Evolutionary conservation across 306 rosid genomes (phyloP).

Genomic region (Prunus kanzakura): DNA sequence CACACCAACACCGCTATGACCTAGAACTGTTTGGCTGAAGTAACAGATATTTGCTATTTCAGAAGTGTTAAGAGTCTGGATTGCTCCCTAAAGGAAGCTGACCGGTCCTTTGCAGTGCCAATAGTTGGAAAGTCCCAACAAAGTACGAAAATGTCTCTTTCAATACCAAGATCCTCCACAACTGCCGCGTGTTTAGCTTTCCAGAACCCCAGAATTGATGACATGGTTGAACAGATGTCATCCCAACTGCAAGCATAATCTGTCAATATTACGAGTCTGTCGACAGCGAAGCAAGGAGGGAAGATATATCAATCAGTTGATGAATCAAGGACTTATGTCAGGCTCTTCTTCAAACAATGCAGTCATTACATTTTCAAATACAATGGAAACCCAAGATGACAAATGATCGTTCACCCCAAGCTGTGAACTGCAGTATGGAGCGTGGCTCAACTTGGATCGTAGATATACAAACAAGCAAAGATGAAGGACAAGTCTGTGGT

Average conservation of each 20-base stretch:
- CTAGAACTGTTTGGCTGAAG: conserved; percentile 66
- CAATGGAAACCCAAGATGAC: conserved; percentile 69
- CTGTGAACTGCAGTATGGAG: conserved; percentile 37
- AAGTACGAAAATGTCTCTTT: conserved; percentile 81
- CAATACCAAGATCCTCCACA: conserved; percentile 83
- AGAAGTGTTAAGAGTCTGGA: conserved; percentile 46
- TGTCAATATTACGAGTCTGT: conserved; percentile 37
- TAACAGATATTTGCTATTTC: conserved; percentile 58
- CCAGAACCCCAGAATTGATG: conserved; percentile 70
- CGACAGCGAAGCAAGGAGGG: conserved; percentile 43
- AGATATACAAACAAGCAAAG: conserved; percentile 66
- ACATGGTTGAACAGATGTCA: conserved; percentile 56
- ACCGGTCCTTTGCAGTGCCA: conserved; percentile 38
- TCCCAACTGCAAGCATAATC: conserved; percentile 60
- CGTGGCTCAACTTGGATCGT: conserved; percentile 76
- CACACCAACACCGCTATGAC: conserved; percentile 31
- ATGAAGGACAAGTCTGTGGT: conserved; percentile 64
- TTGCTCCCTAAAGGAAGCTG: conserved; percentile 40
- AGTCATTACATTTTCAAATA: conserved; percentile 51
- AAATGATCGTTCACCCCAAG: conserved; percentile 53
- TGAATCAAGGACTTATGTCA: conserved; percentile 53
- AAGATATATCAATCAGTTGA: conserved; percentile 76
- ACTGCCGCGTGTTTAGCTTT: conserved; percentile 51
- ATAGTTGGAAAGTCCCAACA: conserved; percentile 80
- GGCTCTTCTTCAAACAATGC: conserved; percentile 52